Percentiles rank a stretch among this genome's conserved stretches.
Evolutionary conservation across 768 basidiomycete genomes (phyloP).

Genomic region (Lactifluus echinatus): DNA sequence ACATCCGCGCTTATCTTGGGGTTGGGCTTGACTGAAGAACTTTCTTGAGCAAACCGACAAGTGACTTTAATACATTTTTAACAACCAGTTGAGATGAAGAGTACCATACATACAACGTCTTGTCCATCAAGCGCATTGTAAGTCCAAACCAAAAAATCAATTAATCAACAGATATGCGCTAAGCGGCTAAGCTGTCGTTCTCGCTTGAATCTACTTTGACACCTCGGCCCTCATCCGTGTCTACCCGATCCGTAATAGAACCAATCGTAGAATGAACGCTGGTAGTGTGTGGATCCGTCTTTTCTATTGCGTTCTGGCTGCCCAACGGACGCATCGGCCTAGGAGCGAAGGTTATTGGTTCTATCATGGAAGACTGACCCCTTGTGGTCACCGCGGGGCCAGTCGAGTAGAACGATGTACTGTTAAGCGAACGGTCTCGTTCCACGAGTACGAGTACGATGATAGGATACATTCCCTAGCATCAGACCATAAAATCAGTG

Average conservation of each 20-base stretch:
- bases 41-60: slow-evolving; percentile 30
- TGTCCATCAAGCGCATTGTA: neutral
- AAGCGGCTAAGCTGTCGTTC: neutral
- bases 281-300: too few species aligned
- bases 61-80: neutral
- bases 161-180: neutral
- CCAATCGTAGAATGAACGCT: too few species aligned
- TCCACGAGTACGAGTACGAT: neutral
- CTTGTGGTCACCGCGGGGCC: too few species aligned
- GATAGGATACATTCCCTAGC: slow-evolving; percentile 5
- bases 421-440: neutral
- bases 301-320: too few species aligned
- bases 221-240: too few species aligned
- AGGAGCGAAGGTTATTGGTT: too few species aligned
- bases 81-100: neutral
- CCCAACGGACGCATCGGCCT: too few species aligned
- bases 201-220: too few species aligned
- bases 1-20: slow-evolving; percentile 57
- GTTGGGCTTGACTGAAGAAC: slow-evolving; percentile 67
- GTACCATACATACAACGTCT: neutral
- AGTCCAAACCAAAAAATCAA: neutral
- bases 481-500: neutral
- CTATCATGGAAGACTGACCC: too few species aligned
- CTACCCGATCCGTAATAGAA: too few species aligned
- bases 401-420: neutral